phyloP scores from a whole-genome alignment of 2,329 filamentous ascomycete species.

The Neonectria hederae region DNA sequence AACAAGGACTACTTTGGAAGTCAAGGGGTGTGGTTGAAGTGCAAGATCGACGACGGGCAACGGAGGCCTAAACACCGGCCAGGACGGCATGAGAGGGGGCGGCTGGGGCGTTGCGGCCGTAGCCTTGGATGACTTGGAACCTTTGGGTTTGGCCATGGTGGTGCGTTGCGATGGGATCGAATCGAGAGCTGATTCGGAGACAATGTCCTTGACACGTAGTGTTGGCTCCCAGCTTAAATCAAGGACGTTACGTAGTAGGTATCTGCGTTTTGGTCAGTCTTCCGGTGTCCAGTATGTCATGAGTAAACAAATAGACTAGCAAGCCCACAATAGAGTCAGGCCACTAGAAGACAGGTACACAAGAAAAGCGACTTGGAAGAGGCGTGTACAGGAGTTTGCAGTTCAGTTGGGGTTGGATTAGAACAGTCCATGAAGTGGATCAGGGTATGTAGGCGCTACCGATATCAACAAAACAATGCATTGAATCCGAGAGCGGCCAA shows the following conservation, averaged over 20 bases:
- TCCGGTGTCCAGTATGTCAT: neutral
- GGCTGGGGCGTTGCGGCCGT: conserved; percentile 39
- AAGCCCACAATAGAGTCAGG: neutral
- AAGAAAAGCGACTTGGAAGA: neutral
- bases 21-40: conserved; percentile 61
- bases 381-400: neutral
- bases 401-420: neutral
- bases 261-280: conserved; percentile 7
- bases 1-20: conserved; percentile 75
- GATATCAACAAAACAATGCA: conserved; percentile 1
- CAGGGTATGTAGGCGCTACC: neutral
- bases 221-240: neutral
- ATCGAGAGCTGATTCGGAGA: neutral
- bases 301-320: neutral
- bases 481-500: neutral
- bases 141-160: conserved; percentile 49
- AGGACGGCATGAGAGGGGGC: conserved; percentile 55
- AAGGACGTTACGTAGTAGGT: neutral
- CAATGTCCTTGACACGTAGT: neutral
- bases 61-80: conserved; percentile 77
- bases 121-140: conserved; percentile 39
- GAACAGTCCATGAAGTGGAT: neutral
- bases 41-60: conserved; percentile 72
- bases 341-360: neutral
- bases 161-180: neutral